These are phyloP conservation scores for Picocystis salinarum DNA, from an alignment of 139 green algal species.

Conservation along the genomic window DNA sequence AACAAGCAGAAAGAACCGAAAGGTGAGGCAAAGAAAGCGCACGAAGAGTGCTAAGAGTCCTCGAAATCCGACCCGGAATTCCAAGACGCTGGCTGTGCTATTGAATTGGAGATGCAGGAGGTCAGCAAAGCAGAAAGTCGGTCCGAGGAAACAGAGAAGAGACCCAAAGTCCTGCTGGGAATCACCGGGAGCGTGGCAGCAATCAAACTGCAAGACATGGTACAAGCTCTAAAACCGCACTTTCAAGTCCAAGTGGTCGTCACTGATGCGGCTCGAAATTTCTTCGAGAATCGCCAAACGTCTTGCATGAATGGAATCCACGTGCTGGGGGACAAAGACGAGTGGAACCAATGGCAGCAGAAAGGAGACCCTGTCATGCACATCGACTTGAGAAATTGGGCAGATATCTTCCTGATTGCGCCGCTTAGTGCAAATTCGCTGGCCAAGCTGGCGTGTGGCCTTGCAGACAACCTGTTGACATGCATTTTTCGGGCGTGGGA, in stretches of 20 bases:
- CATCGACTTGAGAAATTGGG: constrained; percentile 81
- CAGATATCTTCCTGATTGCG: constrained; percentile 76
- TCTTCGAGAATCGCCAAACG: constrained; percentile 18
- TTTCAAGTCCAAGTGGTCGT: constrained; percentile 29
- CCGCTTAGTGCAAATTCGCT: constrained; percentile 85
- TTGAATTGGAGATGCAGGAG: constrained; percentile 8
- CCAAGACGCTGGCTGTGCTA: constrained; percentile 5
- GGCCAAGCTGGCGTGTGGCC: constrained; percentile 55
- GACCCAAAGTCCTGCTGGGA: constrained; percentile 29
- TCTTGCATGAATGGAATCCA: background rate
- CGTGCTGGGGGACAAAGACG: constrained; percentile 30
- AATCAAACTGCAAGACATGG: constrained; percentile 41
- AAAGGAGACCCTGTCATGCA: constrained; percentile 74
- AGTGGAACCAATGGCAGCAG: constrained; percentile 43
- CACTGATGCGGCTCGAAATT: constrained; percentile 31
- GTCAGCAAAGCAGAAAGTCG: constrained; percentile 12
- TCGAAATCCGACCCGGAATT: background rate
- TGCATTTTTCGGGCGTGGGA: constrained; percentile 83
- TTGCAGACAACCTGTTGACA: constrained; percentile 89
- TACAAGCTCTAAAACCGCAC: constrained; percentile 9
- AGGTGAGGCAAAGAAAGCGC: background rate
- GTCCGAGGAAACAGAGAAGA: constrained; percentile 13
- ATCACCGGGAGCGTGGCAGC: constrained; percentile 48
- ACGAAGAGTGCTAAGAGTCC: background rate
- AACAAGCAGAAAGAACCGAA: constrained; percentile 6